Evolutionary conservation across 2,329 filamentous ascomycete species (phyloP).

Genomic region (Plenodomus tracheiphilus): DNA sequence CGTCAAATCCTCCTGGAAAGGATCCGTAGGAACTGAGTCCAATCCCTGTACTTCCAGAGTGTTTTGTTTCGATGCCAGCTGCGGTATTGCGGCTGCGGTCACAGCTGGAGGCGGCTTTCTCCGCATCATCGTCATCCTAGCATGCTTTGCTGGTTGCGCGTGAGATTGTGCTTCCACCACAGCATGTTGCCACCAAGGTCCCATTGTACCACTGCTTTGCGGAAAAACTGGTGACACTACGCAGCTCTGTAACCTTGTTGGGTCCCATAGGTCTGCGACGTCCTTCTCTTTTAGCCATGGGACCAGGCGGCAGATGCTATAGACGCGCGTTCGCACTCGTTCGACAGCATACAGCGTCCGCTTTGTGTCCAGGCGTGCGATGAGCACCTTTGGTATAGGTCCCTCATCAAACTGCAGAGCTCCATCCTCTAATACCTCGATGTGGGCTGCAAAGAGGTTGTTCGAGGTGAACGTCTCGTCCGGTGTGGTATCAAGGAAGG

Average conservation of each 20-base stretch:
- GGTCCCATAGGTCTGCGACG: conserved; percentile 46
- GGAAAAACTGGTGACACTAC: conserved; percentile 57
- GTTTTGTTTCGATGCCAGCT: not conserved
- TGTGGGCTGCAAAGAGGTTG: conserved; percentile 40
- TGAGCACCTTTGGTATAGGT: conserved; percentile 30
- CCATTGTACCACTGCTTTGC: not conserved
- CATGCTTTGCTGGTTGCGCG: conserved; percentile 23
- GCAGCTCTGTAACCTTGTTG: conserved; percentile 52
- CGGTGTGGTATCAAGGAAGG: conserved; percentile 40
- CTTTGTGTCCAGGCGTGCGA: conserved; percentile 48
- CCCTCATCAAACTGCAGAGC: conserved; percentile 5
- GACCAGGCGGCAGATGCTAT: conserved; percentile 69
- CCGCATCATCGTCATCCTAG: conserved; percentile 39
- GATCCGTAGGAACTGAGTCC: conserved; percentile 3
- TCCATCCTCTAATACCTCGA: conserved; percentile 36
- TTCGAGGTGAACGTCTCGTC: conserved; percentile 27
- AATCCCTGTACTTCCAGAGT: not conserved
- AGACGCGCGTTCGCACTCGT: conserved; percentile 63
- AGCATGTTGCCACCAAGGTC: conserved; percentile 41
- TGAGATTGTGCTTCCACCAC: conserved; percentile 19
- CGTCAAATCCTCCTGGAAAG: conserved; percentile 4
- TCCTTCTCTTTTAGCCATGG: conserved; percentile 65
- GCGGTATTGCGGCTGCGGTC: conserved; percentile 6
- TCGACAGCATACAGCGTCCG: conserved; percentile 83
- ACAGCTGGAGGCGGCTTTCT: conserved; percentile 9